Base-by-base conservation (phyloP, 164 flowering plant genomes). In the Annona cherimola region DNA sequence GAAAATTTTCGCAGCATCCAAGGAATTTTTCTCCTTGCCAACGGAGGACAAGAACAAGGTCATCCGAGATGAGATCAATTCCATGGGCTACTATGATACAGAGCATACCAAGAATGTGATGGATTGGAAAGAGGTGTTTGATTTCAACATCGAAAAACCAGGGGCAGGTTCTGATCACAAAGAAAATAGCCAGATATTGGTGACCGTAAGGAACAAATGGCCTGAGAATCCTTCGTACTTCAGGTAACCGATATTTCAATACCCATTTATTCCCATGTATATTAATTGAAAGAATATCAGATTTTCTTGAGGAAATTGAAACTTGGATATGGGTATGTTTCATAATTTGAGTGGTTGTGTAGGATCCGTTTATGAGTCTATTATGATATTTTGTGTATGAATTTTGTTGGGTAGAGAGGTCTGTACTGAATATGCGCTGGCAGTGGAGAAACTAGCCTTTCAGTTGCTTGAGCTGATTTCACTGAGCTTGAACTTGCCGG, bases 101-200 rank as follows among this genome's bases (percentile, higher is more conserved):
- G 95, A 90, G 85, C 83, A 83, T 41, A 90, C 95, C 7, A 90
- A 88, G 72, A 88, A 88, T 63, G 90, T 90, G 1, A 86, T 92
- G 43, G 94, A 90, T 68, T 90, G 95, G 95, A 90, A 90, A 71
- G 87, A 90, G 74, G 89, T 88, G 35, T 86, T 87, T 45, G 96
- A 90, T 69, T 83, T 78, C 65, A 67, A 74, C 8, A 78, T 78
- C 19, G 39, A 66, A 42, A 79, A 80, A 67, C 81, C 83, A 1
- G 75, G 78, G 1, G 86, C 91, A 0, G 82, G 83, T 3, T 83
- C 86, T 0, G 76, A 20, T 46, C 79, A 73, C 6, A 74, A 74
- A 54, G 75, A 66, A 40, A 79, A 83, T 39, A 2, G 35, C 35
- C 35, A 60, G 12, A 77, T 78, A 39, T 5, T 82, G 5, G 77